Conservation (phyloP, 768 basidiomycete genomes). For the Dioszegia aurantiaca region DNA sequence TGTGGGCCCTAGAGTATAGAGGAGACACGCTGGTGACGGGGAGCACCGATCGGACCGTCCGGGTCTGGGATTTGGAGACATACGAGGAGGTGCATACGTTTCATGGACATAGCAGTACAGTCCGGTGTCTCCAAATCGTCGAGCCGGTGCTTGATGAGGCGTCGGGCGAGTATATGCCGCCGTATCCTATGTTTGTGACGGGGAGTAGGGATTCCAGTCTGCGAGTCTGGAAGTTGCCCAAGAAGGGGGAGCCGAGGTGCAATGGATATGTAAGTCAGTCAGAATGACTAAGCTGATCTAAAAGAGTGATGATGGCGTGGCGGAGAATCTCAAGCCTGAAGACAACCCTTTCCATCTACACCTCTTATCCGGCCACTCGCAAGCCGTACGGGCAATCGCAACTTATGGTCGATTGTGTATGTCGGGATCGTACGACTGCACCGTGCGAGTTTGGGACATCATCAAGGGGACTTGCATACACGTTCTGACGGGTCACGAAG, state of each 20-base stretch:
- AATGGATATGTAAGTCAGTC: constrained; percentile 9
- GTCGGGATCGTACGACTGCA: constrained; percentile 93
- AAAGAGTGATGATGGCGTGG: constrained; percentile 6
- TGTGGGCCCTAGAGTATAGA: constrained; percentile 82
- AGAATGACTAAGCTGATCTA: background rate
- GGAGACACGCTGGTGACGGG: constrained; percentile 74
- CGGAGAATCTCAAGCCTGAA: constrained; percentile 27
- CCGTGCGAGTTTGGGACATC: constrained; percentile 92
- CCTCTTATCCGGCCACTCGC: constrained; percentile 81
- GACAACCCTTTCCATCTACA: constrained; percentile 87
- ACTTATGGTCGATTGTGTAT: constrained; percentile 84
- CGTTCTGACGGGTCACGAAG: constrained; percentile 79
- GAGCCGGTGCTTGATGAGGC: constrained; percentile 84
- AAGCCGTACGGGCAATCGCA: constrained; percentile 88
- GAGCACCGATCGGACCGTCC: constrained; percentile 86
- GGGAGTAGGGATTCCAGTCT: constrained; percentile 68
- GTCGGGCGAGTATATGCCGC: constrained; percentile 65
- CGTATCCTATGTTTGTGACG: constrained; percentile 69
- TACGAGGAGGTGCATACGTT: constrained; percentile 88
- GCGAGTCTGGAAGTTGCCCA: constrained; percentile 66
- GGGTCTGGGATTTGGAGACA: constrained; percentile 80
- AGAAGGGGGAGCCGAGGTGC: constrained; percentile 61
- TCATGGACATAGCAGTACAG: constrained; percentile 93
- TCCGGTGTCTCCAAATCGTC: constrained; percentile 91
- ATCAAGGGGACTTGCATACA: constrained; percentile 75